Conservation (phyloP, 169 alveolate genomes). For the Perkinsus chesapeaki region DNA sequence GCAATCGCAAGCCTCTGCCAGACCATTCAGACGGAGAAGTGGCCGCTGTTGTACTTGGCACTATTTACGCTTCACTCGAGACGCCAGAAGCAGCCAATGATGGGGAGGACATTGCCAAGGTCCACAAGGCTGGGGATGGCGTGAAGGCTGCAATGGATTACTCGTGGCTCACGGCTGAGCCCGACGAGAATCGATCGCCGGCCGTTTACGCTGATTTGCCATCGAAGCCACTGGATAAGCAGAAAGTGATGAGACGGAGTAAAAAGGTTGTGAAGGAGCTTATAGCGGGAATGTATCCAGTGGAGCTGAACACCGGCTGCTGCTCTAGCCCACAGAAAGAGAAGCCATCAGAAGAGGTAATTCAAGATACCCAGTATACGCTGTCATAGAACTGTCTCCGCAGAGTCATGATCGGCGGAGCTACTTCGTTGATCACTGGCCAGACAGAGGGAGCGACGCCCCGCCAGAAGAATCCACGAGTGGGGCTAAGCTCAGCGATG, state of each 20-base stretch:
- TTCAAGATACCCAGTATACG: no score
- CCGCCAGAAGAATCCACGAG: no score
- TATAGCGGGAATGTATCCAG: background rate
- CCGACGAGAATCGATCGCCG: background rate
- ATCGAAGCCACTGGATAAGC: background rate
- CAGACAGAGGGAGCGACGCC: background rate
- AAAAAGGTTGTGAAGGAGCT: background rate
- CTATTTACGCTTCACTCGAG: background rate
- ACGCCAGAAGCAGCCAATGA: background rate
- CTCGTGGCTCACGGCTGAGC: background rate
- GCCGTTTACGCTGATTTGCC: background rate
- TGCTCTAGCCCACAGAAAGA: background rate
- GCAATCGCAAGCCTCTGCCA: background rate
- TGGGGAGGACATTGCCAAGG: background rate
- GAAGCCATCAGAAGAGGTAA: no score
- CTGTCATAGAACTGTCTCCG: no score
- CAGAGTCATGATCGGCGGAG: no score
- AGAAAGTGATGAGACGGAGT: background rate
- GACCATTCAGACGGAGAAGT: background rate
- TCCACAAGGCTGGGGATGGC: background rate
- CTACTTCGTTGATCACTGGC: background rate
- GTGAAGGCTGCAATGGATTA: background rate
- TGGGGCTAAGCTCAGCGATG: no score
- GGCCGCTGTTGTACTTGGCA: background rate
- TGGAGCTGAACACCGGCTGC: background rate